phyloP scores from a whole-genome alignment of 495 filamentous ascomycete species.

The Sporormia fimetaria region DNA sequence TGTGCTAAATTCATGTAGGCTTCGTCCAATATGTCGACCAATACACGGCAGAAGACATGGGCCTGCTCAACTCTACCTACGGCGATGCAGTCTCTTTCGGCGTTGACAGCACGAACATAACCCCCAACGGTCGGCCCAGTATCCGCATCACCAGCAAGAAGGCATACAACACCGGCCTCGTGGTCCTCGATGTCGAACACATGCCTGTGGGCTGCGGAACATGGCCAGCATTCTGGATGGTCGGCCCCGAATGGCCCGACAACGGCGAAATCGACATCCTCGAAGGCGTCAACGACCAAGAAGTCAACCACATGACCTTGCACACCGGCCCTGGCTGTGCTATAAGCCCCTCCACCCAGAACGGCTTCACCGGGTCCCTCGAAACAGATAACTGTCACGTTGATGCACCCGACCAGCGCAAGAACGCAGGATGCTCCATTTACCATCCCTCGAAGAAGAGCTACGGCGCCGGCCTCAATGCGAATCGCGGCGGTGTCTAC shows the following conservation, averaged over 20 bases:
- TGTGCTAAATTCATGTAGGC: constrained; percentile 4
- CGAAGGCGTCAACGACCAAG: constrained; percentile 29
- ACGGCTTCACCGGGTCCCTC: constrained; percentile 21
- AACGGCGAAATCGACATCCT: constrained; percentile 35
- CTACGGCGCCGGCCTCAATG: constrained; percentile 29
- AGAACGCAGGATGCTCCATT: constrained; percentile 28
- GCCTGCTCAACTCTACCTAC: constrained; percentile 25
- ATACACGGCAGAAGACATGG: constrained; percentile 18
- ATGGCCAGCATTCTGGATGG: constrained; percentile 36
- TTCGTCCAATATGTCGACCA: constrained; percentile 32
- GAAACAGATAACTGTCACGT: constrained; percentile 27
- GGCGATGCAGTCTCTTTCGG: constrained; percentile 24
- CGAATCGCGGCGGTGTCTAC: constrained; percentile 26
- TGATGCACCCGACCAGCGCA: constrained; percentile 22
- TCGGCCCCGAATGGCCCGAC: constrained; percentile 34
- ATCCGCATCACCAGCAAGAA: constrained; percentile 34
- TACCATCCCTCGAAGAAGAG: constrained; percentile 8
- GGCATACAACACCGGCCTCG: constrained; percentile 28
- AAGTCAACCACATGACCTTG: constrained; percentile 29
- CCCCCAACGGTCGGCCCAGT: constrained; percentile 29
- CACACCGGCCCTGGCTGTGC: constrained; percentile 29
- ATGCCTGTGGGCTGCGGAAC: constrained; percentile 35
- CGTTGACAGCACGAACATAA: constrained; percentile 28
- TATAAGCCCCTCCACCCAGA: constrained; percentile 11
- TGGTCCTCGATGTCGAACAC: constrained; percentile 33